These are phyloP conservation scores for Raffaelea ambrosiae DNA, from an alignment of 2,329 filamentous ascomycete genomes.

Conservation along the genomic window DNA sequence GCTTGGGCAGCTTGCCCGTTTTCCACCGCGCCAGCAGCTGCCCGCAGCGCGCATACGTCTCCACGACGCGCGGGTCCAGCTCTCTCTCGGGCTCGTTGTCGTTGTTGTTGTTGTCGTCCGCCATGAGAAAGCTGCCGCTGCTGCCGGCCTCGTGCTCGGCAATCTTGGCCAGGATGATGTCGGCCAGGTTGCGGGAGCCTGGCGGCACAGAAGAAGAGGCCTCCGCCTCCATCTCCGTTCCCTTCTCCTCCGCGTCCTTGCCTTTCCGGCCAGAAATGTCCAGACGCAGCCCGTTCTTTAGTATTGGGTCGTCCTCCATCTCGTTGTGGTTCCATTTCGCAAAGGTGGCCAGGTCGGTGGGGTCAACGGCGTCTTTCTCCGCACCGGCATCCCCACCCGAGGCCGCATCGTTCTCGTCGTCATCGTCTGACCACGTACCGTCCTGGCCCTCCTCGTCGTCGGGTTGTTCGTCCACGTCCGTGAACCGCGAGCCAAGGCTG, in stretches of 20 bases:
- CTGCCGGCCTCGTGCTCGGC: conserved; percentile 68
- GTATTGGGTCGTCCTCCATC: conserved; percentile 63
- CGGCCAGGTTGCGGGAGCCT: conserved; percentile 67
- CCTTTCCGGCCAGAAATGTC: conserved; percentile 7
- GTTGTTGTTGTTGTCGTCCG: conserved; percentile 39
- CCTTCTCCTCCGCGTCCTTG: conserved; percentile 25
- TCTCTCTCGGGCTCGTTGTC: conserved; percentile 76
- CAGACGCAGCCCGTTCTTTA: conserved; percentile 43
- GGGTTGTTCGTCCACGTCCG: conserved; percentile 46
- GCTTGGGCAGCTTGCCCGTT: conserved; percentile 92
- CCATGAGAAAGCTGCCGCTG: neutral
- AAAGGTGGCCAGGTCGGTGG: conserved; percentile 81
- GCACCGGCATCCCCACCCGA: no score
- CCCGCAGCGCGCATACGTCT: conserved; percentile 86
- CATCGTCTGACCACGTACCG: conserved; percentile 63
- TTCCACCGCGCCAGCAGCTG: conserved; percentile 82
- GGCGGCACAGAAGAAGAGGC: neutral
- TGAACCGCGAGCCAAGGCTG: conserved; percentile 58
- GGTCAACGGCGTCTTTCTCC: no score
- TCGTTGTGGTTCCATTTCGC: conserved; percentile 75
- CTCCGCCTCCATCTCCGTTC: conserved; percentile 32
- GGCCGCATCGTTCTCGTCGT: conserved; percentile 26
- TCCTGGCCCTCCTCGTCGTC: conserved; percentile 50
- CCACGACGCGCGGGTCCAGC: conserved; percentile 82
- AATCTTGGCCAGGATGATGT: conserved; percentile 91